Evolutionary conservation across 2,329 filamentous ascomycete genomes (phyloP), one percentile per base, ranked within the genome.

Genomic region (Rhynchosporium graminicola): DNA sequence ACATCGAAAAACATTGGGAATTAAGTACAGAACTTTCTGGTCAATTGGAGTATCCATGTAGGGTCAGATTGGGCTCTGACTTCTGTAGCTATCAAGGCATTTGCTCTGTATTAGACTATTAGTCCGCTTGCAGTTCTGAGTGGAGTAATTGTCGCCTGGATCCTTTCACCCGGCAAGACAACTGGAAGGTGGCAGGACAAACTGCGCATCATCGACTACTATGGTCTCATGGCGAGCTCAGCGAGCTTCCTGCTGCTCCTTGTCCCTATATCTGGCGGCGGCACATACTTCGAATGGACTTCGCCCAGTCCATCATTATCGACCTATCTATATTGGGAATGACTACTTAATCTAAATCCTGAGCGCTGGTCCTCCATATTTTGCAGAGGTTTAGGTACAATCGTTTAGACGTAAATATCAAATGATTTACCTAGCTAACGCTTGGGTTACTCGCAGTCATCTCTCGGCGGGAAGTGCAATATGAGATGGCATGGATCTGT

Each of bases 251-350:
- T 88, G 9, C 77, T 88, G 12, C 67, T 89, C 1, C 76, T 89
- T 20, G 85, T 89, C 50, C 86, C 86, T 0, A 80, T 89, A 12
- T 87, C 85, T 2, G 84, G 84, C 15, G 84, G 82, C 61, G 84
- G 82, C 1, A 78, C 80, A 0, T 84, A 84, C 63, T 86, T 85
- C 65, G 72, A 77, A 3, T 86, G 83, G 83, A 69, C 20, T 20
- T 20, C 20, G 20, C 20, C 20, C 20, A 20, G 20, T 20, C 20
- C 20, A 20, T 20, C 20, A 20, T 20, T 20, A 20, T 20, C 20
- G 20, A 20, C 20, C 20, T 20, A 20, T 20, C 20, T 20, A 20
- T 20, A 20, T 20, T 20, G 20, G 20, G 20, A 20, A 20, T 20
- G 20, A 20, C 20, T 20, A 20, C 20, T 20, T 20, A 1, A 1